Evolutionary conservation across 1,139 yeast genomes (phyloP), one percentile per base, ranked within the genome.

Genomic region (Arxiozyma slooffiae): DNA sequence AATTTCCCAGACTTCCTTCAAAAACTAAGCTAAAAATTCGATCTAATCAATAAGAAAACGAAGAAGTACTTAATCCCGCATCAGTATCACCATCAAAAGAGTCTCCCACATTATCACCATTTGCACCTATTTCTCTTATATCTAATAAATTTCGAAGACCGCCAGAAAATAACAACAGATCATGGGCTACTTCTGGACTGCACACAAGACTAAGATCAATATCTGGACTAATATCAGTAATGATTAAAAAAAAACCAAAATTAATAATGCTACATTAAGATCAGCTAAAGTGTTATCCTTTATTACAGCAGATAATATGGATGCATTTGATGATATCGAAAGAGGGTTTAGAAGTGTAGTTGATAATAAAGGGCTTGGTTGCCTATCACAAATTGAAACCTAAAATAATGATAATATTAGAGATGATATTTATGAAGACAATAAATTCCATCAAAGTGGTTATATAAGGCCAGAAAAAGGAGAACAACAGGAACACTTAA

Each of bases 271-370:
- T 20, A 55, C 59, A 5, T 58, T 59, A 6, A 53, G 59, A 41
- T 57, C 64, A n/a, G 62, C 64, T 16, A 60, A 56, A 44, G 62
- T 63, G 6, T 48, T 63, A 24, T 60, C 67, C 1, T 57, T 54
- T 40, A 55, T 60, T 24, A 66, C 55, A 20, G 64, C 63, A 2
- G 66, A 62, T 44, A 68, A 65, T 50, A 55, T 64, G 57, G 63
- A 61, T 47, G 68, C 64, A 38, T 65, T 62, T 50, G 56, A 61
- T 41, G 62, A 60, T 52, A 51, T 65, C 30, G 67, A 65, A 49
- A 62, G 61, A 37, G 67, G 58, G 23, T 64, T 65, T 44, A 50
- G 56, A 42, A 54, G 56, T 46, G 64, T 61, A 8, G 50, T 59
- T 30, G 61, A 57, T 44, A 61, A 57, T 14, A 59, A 56, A 26